Evolutionary conservation across 768 basidiomycete species (phyloP), one percentile per base, ranked within the genome.

Genomic region (Terana coerulea): DNA sequence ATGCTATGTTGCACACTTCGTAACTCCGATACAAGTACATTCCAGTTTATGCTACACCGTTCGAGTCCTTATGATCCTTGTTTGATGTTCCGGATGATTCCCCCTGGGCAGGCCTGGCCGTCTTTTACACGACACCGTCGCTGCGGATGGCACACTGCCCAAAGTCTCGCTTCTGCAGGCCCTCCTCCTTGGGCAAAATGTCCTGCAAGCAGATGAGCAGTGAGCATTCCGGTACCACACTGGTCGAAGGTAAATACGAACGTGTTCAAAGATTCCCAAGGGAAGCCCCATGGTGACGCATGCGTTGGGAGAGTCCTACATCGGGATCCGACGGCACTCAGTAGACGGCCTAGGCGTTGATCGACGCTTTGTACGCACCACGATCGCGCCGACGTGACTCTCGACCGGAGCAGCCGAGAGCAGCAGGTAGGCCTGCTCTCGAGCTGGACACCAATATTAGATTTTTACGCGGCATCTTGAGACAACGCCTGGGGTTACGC

Each of bases 201-300:
- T 87, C 82, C 84, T 87, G 44, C 11, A 30, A 33, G 12, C 17
- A 42, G 30, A 19, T 49, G 28, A 29, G 49, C 33, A 47, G 29
- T 17, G 30, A 47, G 42, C 21, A 21, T 4, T 1, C 41, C 51
- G 25, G 11, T 25, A 37, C 36, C 45, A 34, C 5, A 17, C 15
- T 22, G 3, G 15, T 7, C 33, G 36, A 14, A 12, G 22, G 15
- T n/a, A n/a, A n/a, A 14, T 19, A 65, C 79, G 55, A 43, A 84
- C 84, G 59, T 81, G 75, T 35, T 87, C 83, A 59, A 91, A 91
- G 53, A 91, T 91, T 2, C 80, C 86, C n/a, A 84, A 74, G 3
- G 88, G 88, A 3, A 91, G 72, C 0, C 77, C 86, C 19, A 91
- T 67, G 0, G 86, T 88, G 5, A 88, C 84, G 58, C 86, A 87